Evolutionary conservation across 2,329 filamentous ascomycete species (phyloP).

Genomic region (Lachnellula cervina): DNA sequence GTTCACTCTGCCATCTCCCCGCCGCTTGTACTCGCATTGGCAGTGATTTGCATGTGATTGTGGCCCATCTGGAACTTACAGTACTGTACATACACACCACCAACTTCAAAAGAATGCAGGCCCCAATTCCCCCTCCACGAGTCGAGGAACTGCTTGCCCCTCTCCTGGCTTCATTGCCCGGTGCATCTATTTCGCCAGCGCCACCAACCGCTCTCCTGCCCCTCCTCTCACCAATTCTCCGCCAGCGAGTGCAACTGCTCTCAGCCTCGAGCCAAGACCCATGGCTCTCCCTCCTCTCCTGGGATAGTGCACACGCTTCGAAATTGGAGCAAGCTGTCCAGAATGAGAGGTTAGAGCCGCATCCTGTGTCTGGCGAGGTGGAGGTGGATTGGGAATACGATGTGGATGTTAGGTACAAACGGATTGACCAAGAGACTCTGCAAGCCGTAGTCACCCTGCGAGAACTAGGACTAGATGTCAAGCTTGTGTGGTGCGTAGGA

Average conservation of each 20-base stretch:
- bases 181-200: conserved; percentile 52
- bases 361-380: conserved; percentile 74
- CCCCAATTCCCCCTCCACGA: conserved; percentile 40
- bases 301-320: conserved; percentile 49
- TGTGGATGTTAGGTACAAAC: conserved; percentile 56
- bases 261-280: conserved; percentile 55
- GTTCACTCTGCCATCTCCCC: not conserved
- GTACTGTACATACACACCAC: not conserved
- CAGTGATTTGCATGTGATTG: conserved; percentile 3
- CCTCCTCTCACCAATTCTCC: conserved; percentile 59
- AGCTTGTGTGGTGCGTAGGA: conserved; percentile 64
- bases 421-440: conserved; percentile 71
- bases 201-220: conserved; percentile 54
- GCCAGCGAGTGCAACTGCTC: conserved; percentile 62
- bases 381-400: conserved; percentile 67
- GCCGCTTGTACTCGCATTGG: not conserved
- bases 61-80: not conserved
- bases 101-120: conserved; percentile 16
- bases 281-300: conserved; percentile 71
- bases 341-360: conserved; percentile 65
- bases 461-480: conserved; percentile 58
- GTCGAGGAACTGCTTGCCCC: conserved; percentile 47
- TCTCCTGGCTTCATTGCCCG: conserved; percentile 55
- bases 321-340: conserved; percentile 58
- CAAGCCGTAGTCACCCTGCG: conserved; percentile 60